phyloP scores from a whole-genome alignment of 129 eudicot species.

The Tanacetum coccineum region DNA sequence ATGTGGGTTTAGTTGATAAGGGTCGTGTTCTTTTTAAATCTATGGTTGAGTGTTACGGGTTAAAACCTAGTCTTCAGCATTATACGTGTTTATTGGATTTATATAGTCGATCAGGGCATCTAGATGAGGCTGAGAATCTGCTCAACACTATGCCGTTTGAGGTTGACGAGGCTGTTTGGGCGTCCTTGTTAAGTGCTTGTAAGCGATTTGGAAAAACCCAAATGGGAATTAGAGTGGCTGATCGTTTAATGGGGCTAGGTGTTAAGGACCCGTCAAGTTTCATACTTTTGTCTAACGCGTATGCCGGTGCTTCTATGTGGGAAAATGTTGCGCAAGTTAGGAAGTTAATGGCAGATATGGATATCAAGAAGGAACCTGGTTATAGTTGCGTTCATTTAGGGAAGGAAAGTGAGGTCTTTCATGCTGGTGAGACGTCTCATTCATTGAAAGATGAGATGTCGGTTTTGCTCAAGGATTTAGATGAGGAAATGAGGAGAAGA shows the following conservation, averaged over 20 bases:
- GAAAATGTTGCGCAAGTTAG: slow-evolving; percentile 68
- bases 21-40: slow-evolving; percentile 71
- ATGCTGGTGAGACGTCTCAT: slow-evolving; percentile 73
- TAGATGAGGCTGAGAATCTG: slow-evolving; percentile 72
- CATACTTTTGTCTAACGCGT: slow-evolving; percentile 61
- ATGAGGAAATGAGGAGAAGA: slow-evolving; percentile 73
- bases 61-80: slow-evolving; percentile 69
- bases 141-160: slow-evolving; percentile 68
- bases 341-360: slow-evolving; percentile 53
- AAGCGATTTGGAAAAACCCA: slow-evolving; percentile 44
- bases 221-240: slow-evolving; percentile 62
- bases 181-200: slow-evolving; percentile 72
- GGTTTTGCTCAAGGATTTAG: slow-evolving; percentile 57
- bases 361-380: slow-evolving; percentile 70
- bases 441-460: slow-evolving; percentile 48
- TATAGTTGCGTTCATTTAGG: slow-evolving; percentile 70
- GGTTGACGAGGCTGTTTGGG: slow-evolving; percentile 94
- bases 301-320: slow-evolving; percentile 77
- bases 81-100: slow-evolving; percentile 87
- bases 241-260: slow-evolving; percentile 53
- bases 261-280: slow-evolving; percentile 64
- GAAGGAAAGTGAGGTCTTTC: slow-evolving; percentile 58
- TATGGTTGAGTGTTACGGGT: slow-evolving; percentile 49
- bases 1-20: slow-evolving; percentile 79
- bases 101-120: slow-evolving; percentile 69